phyloP scores from a whole-genome alignment of 371 early-diverging fungal species.

The Mortierella sp. region DNA sequence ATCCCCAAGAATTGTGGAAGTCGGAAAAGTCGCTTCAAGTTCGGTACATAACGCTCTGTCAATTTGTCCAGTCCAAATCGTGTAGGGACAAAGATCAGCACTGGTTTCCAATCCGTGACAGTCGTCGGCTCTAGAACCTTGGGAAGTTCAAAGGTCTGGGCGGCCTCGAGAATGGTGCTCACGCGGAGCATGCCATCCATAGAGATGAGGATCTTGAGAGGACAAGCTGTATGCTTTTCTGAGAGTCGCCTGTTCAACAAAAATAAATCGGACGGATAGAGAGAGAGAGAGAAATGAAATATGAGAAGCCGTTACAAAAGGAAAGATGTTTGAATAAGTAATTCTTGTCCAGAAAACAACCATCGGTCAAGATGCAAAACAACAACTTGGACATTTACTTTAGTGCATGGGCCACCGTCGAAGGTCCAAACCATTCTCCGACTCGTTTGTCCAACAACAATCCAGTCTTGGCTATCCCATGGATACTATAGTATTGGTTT shows the following conservation, averaged over 20 bases:
- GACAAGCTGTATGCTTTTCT: slow-evolving; percentile 24
- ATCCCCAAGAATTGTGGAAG: slow-evolving; percentile 89
- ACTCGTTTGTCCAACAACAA: slow-evolving; percentile 84
- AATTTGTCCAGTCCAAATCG: slow-evolving; percentile 87
- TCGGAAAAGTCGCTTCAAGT: slow-evolving; percentile 71
- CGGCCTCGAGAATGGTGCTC: slow-evolving; percentile 7
- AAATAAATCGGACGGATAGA: neutral
- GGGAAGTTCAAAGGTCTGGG: too few relatives aligned
- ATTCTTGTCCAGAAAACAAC: slow-evolving; percentile 17
- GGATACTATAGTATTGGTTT: slow-evolving; percentile 88
- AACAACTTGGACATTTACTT: slow-evolving; percentile 61
- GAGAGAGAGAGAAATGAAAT: neutral
- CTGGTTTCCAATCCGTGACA: slow-evolving; percentile 61
- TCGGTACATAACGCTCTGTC: slow-evolving; percentile 76
- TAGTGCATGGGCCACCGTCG: slow-evolving; percentile 90
- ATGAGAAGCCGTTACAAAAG: neutral
- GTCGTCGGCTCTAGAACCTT: neutral
- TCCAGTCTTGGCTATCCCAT: slow-evolving; percentile 85
- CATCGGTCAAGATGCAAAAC: neutral
- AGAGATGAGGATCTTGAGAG: slow-evolving; percentile 22
- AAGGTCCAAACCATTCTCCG: slow-evolving; percentile 98
- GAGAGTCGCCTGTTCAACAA: slow-evolving; percentile 23
- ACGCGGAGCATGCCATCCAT: slow-evolving; percentile 26
- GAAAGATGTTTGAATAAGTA: neutral
- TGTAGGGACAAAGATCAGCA: slow-evolving; percentile 86